Evolutionary conservation across 2,329 filamentous ascomycete species (phyloP).

Genomic region (Epicoccum nigrum): DNA sequence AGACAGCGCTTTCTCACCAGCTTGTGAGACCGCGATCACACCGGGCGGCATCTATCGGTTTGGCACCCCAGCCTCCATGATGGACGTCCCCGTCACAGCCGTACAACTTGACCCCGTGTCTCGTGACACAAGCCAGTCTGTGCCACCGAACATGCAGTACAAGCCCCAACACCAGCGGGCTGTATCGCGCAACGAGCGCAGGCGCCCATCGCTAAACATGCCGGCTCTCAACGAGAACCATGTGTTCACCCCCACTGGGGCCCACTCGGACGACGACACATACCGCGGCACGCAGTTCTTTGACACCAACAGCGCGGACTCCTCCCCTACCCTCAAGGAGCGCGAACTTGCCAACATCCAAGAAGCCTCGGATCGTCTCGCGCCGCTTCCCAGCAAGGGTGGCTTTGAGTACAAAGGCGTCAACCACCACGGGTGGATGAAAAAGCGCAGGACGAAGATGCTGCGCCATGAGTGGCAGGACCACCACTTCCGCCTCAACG

Average conservation of each 20-base stretch:
- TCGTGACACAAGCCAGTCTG: constrained; percentile 84
- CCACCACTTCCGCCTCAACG: constrained; percentile 83
- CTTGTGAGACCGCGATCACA: constrained; percentile 57
- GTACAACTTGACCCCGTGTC: constrained; percentile 73
- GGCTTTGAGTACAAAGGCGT: constrained; percentile 56
- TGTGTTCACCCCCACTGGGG: constrained; percentile 48
- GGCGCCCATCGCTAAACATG: constrained; percentile 73
- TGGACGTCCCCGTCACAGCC: constrained; percentile 83
- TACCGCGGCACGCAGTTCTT: constrained; percentile 44
- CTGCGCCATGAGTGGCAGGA: constrained; percentile 93
- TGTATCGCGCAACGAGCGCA: constrained; percentile 52
- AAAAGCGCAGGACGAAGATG: constrained; percentile 88
- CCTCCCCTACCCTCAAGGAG: constrained; percentile 39
- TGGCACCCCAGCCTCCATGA: constrained; percentile 87
- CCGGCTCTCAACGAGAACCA: constrained; percentile 72
- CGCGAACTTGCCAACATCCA: constrained; percentile 33
- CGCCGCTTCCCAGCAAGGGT: constrained; percentile 42
- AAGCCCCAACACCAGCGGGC: constrained; percentile 57
- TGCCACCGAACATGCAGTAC: constrained; percentile 92
- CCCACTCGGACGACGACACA: constrained; percentile 44
- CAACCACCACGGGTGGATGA: constrained; percentile 85
- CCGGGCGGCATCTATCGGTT: constrained; percentile 73
- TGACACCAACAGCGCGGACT: constrained; percentile 36
- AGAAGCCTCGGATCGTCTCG: constrained; percentile 31
- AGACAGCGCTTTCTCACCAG: constrained; percentile 52